Evolutionary conservation across 768 basidiomycete genomes (phyloP).

Genomic region (Lactifluus pinguis): DNA sequence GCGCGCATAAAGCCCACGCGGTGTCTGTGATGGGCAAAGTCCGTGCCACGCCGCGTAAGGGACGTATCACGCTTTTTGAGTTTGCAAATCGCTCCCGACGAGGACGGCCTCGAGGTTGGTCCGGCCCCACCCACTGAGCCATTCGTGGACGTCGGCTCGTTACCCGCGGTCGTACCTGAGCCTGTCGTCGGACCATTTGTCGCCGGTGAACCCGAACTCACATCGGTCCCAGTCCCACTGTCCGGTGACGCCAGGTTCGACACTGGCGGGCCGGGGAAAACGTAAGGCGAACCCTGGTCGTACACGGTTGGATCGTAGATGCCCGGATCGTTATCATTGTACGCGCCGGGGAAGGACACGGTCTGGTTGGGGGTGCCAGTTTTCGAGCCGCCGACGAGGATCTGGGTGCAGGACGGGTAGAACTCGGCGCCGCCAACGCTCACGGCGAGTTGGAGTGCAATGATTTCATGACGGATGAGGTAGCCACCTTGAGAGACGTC

Average conservation of each 20-base stretch:
- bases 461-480: constrained; percentile 71
- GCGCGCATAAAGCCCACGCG: constrained; percentile 4
- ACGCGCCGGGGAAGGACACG: constrained; percentile 65
- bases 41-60: not conserved
- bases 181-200: not conserved
- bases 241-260: constrained; percentile 16
- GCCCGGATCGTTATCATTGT: constrained; percentile 61
- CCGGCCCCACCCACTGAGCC: not conserved
- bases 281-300: not conserved
- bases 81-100: not conserved
- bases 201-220: not conserved
- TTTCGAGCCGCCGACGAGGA: constrained; percentile 43
- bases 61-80: constrained; percentile 1
- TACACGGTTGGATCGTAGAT: constrained; percentile 45
- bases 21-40: not conserved
- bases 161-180: not conserved
- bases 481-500: constrained; percentile 61
- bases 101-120: not conserved
- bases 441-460: constrained; percentile 63
- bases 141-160: not conserved
- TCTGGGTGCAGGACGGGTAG: constrained; percentile 64
- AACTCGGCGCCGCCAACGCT: constrained; percentile 61
- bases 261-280: constrained; percentile 15
- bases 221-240: not conserved
- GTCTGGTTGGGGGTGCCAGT: constrained; percentile 46